phyloP scores from a whole-genome alignment of 148 eudicot genomes.

The Linanthus parryae region DNA sequence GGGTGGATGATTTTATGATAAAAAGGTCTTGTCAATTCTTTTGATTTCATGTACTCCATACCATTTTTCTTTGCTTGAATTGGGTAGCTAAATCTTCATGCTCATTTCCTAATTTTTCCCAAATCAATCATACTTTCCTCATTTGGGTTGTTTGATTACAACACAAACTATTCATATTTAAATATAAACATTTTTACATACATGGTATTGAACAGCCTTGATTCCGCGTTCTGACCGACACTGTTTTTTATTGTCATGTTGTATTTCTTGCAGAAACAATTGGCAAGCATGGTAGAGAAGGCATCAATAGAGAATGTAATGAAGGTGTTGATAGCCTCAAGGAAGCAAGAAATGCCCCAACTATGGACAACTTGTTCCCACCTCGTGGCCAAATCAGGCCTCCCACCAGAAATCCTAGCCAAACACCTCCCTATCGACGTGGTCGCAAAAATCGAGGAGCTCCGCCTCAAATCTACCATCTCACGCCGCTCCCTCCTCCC shows the following conservation, averaged over 20 bases:
- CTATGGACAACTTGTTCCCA: conserved; percentile 94
- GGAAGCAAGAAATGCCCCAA: conserved; percentile 93
- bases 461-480: conserved; percentile 63
- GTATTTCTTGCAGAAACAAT: conserved; percentile 62
- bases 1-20: too few relatives aligned
- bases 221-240: too few relatives aligned
- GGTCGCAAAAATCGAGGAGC: conserved; percentile 73
- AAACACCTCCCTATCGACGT: conserved; percentile 89
- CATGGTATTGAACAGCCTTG: too few relatives aligned
- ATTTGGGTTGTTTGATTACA: too few relatives aligned
- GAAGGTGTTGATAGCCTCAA: conserved; percentile 86
- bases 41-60: too few relatives aligned
- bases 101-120: too few relatives aligned
- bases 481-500: conserved; percentile 50
- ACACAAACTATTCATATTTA: too few relatives aligned
- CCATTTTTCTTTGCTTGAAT: too few relatives aligned
- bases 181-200: too few relatives aligned
- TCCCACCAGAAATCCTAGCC: conserved; percentile 82
- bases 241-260: background rate
- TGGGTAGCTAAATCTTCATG: too few relatives aligned
- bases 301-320: conserved; percentile 97
- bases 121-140: too few relatives aligned
- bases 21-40: too few relatives aligned
- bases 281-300: conserved; percentile 86
- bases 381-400: conserved; percentile 80